A percentile compares a stretch with the other conserved stretches of the same genome.
phyloP scores from a whole-genome alignment of 169 alveolate genomes.

The Cryptosporidium bovis region DNA sequence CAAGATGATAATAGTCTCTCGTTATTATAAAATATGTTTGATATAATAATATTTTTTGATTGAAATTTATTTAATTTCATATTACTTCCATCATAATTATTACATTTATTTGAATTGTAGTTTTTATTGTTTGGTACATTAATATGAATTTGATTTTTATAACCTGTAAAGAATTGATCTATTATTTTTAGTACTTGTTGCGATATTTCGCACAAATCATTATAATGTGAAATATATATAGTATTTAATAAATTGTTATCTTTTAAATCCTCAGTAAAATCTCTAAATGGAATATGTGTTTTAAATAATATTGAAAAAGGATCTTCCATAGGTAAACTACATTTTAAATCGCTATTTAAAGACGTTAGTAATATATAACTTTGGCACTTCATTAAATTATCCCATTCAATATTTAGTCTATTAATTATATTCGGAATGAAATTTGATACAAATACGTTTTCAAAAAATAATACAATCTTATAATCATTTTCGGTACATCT shows the following conservation, averaged over 20 bases:
- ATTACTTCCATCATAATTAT: neutral
- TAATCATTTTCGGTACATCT: neutral
- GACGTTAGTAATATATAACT: constrained; percentile 1
- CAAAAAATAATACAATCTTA: neutral
- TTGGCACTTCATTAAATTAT: constrained; percentile 28
- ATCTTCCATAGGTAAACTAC: neutral
- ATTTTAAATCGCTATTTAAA: neutral
- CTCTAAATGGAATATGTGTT: neutral
- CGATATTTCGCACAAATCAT: constrained; percentile 15
- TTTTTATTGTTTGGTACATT: neutral
- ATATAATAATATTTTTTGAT: constrained; percentile 3
- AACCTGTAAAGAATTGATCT: constrained; percentile 7
- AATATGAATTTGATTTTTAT: neutral
- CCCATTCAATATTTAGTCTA: constrained; percentile 25
- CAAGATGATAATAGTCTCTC: constrained; percentile 22
- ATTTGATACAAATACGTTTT: constrained; percentile 7
- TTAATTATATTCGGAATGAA: constrained; percentile 25
- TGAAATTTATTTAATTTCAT: neutral
- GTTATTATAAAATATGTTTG: constrained; percentile 8
- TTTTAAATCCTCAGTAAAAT: neutral
- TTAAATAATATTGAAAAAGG: constrained; percentile 29
- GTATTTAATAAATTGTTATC: constrained; percentile 1
- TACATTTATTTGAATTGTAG: neutral
- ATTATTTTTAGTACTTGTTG: constrained; percentile 2
- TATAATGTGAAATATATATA: constrained; percentile 24